Conservation (phyloP, 1,139 yeast species). For the Cylindricascospora bacillispora region DNA sequence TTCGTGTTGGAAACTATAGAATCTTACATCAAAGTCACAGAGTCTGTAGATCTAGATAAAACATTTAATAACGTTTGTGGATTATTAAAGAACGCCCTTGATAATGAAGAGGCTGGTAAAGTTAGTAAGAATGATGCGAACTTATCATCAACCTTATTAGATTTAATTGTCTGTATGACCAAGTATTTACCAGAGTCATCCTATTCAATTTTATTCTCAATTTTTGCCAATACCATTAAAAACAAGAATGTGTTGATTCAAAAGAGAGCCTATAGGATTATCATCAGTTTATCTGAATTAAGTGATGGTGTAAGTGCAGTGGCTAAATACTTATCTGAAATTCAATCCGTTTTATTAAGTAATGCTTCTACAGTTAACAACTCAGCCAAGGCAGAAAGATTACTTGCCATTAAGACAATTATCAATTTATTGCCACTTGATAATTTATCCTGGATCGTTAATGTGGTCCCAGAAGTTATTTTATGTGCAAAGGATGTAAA, state of each 20-base stretch:
- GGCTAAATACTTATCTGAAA: constrained; percentile 38
- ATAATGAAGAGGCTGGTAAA: constrained; percentile 38
- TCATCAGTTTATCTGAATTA: constrained; percentile 56
- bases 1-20: constrained; percentile 80
- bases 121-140: constrained; percentile 27
- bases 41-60: constrained; percentile 48
- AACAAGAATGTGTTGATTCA: constrained; percentile 59
- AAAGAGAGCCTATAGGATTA: constrained; percentile 78
- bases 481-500: constrained; percentile 87
- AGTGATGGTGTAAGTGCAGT: constrained; percentile 50
- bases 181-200: constrained; percentile 63
- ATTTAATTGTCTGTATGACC: constrained; percentile 75
- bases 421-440: constrained; percentile 47
- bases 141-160: constrained; percentile 78
- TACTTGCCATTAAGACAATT: constrained; percentile 51
- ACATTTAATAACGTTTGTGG: constrained; percentile 83
- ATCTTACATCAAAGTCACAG: constrained; percentile 60
- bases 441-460: constrained; percentile 67
- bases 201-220: constrained; percentile 62
- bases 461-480: constrained; percentile 75
- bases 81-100: constrained; percentile 61
- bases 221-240: constrained; percentile 58
- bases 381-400: constrained; percentile 72
- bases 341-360: constrained; percentile 47
- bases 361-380: constrained; percentile 50